A percentile compares a stretch with the other conserved stretches of the same genome.
phyloP scores from a whole-genome alignment of 805 yeast species.

The Dipodascus albidus region DNA sequence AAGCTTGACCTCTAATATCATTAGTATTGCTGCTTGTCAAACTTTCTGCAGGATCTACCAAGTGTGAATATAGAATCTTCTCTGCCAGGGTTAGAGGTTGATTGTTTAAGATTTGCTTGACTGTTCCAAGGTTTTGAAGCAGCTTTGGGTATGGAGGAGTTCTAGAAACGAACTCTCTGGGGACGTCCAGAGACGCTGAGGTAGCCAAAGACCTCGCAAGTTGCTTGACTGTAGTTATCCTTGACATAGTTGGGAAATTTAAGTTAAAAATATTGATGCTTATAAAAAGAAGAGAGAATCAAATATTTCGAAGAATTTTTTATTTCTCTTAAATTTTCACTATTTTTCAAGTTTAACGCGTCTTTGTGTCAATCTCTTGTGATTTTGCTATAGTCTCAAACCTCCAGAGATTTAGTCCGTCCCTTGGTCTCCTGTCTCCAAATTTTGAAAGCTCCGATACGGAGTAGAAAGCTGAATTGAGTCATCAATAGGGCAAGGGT shows the following conservation, averaged over 20 bases:
- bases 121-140: slow-evolving; percentile 47
- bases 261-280: neutral
- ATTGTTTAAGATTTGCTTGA: slow-evolving; percentile 53
- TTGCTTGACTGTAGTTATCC: neutral
- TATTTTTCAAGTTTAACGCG: neutral
- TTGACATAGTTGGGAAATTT: too few relatives aligned
- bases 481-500: neutral
- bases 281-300: neutral
- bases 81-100: slow-evolving; percentile 88
- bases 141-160: slow-evolving; percentile 84
- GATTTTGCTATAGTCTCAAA: neutral
- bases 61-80: slow-evolving; percentile 86
- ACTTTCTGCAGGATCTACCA: slow-evolving; percentile 79
- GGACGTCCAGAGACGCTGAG: slow-evolving; percentile 26
- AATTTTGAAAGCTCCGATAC: neutral
- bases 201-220: slow-evolving; percentile 1
- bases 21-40: slow-evolving; percentile 39
- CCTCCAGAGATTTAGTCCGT: neutral
- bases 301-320: neutral
- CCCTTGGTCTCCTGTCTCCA: neutral
- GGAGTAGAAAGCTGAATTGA: neutral
- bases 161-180: slow-evolving; percentile 52
- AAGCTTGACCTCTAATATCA: slow-evolving; percentile 70
- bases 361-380: neutral
- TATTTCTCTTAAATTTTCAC: neutral